Conservation (phyloP, 805 yeast genomes). For the Yueomyces sp. region DNA sequence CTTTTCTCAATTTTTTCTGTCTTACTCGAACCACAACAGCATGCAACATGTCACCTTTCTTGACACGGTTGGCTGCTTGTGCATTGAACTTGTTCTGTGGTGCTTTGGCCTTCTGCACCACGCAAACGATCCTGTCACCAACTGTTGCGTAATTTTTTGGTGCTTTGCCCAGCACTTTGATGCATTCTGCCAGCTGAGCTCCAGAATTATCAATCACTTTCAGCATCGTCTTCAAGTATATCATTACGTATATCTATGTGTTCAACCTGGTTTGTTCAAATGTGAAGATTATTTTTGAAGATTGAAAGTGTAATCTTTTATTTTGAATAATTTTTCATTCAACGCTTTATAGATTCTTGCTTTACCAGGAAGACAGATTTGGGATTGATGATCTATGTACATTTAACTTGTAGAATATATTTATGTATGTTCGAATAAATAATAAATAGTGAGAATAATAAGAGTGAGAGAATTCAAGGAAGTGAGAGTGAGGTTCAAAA, state of each 20-base stretch:
- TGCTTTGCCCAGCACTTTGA: constrained; percentile 80
- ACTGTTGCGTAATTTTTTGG: constrained; percentile 73
- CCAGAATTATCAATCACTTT: constrained; percentile 94
- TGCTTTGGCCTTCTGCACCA: constrained; percentile 83
- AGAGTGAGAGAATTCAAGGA: too few relatives aligned
- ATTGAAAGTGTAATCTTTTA: too few relatives aligned
- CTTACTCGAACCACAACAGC: constrained; percentile 92
- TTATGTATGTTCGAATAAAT: too few relatives aligned
- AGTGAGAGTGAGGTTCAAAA: too few relatives aligned
- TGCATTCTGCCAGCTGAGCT: constrained; percentile 88
- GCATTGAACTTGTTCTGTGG: constrained; percentile 62
- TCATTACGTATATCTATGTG: constrained; percentile 34
- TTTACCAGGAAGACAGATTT: too few relatives aligned
- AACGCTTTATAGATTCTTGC: too few relatives aligned
- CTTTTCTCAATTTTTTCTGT: constrained; percentile 63
- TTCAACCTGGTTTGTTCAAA: background rate
- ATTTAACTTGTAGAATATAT: too few relatives aligned
- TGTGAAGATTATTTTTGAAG: too few relatives aligned
- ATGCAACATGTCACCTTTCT: constrained; percentile 90
- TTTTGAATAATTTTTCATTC: too few relatives aligned
- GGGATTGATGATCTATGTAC: too few relatives aligned
- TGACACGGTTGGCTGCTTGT: constrained; percentile 64
- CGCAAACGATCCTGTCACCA: constrained; percentile 90
- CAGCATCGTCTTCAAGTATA: constrained; percentile 73
- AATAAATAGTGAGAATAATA: too few relatives aligned